Base-by-base conservation (phyloP, 306 rosid species). In the Bauhinia variegata region DNA sequence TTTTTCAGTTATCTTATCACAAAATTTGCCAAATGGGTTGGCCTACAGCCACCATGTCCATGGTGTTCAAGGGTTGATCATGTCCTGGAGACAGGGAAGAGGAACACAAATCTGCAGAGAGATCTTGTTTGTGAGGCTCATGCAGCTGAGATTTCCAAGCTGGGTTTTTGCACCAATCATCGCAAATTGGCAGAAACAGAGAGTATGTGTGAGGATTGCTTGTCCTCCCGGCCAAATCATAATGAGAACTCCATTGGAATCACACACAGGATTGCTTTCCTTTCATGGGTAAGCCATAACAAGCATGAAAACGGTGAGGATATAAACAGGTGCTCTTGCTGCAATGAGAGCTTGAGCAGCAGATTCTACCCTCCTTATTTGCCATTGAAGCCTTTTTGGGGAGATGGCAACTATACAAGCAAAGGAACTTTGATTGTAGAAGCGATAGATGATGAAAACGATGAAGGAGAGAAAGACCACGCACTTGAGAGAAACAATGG, bases 41-140 rank as follows among this genome's bases (percentile, higher is more conserved):
- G 88, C 31, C 92, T 91, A 42, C 76, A 72, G 68, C 83, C 80
- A 49, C 95, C 97, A 3, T 88, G 95, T 13, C 52, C 82, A 18
- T 83, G 63, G 75, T 91, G 97, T 79, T 80, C 87, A 46, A 84
- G 88, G 65, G 68, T 91, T 69, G 92, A 88, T 44, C 83, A 79
- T 43, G 69, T 82, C 30, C 38, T 87, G 9, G 87, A 83, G 34
- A 83, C 42, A 17, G 80, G 60, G 15, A 55, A 68, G 15, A 55
- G 65, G 2, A 48, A 5, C 41, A 50, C 67, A 8, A 60, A 33
- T 32, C 69, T 71, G 34, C 74, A 55, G 5, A 71, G 61, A 41
- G 87, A 86, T 76, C 79, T 74, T 72, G 70, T 88, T 36, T 91
- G 97, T 67, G 92, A 84, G 50, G 53, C 65, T 44, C 97, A 88